Evolutionary conservation across 2,329 filamentous ascomycete genomes (phyloP), one percentile per base, ranked within the genome.

Genomic region (Aspergillus sp.): DNA sequence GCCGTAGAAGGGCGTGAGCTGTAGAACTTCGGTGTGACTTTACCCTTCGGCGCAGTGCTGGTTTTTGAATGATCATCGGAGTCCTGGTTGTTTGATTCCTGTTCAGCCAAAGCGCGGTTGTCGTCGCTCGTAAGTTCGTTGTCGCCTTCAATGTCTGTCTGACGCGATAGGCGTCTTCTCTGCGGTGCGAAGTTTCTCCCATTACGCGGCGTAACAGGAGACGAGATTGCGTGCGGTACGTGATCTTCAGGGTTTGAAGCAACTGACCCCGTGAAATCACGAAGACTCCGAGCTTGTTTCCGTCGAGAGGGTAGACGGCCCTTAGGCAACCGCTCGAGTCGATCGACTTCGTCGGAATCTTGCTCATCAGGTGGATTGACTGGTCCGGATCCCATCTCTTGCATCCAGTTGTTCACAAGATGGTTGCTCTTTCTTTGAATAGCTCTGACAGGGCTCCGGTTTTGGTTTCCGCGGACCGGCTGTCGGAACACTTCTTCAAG

Each of bases 321-420:
- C 80, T 73, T 43, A 75, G 81, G 54, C 76, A 79, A 73, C 59
- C 74, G 74, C 66, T 88, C 86, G 2, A 88, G 72, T 44, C 78
- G 78, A 64, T 86, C 83, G 2, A 87, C 76, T 11, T 85, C 77
- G 3, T 81, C 83, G 9, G 78, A 79, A 55, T 86, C 81, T 64
- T 88, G 81, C 65, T 88, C 86, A 59, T 83, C 77, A 8, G 85
- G 85, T 13, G 85, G 82, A 57, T 80, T 78, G 49, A 78, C 78
- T 6, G 80, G 81, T 41, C 83, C 81, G 32, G 71, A 80, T 18
- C 81, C 83, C 67, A 86, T 82, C 18, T 75, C 77, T 58, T 92
- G 90, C 90, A 97, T 96, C 93, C 93, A 97, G 64, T 90, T 88
- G 26, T 89, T 87, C 51, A 97, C 92, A 0, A 91, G 90, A 58